Percentiles rank a stretch among this genome's conserved stretches.
Conservation (phyloP, 225 moss, liverwort and hornwort species). For the Marchantia polymorpha region DNA sequence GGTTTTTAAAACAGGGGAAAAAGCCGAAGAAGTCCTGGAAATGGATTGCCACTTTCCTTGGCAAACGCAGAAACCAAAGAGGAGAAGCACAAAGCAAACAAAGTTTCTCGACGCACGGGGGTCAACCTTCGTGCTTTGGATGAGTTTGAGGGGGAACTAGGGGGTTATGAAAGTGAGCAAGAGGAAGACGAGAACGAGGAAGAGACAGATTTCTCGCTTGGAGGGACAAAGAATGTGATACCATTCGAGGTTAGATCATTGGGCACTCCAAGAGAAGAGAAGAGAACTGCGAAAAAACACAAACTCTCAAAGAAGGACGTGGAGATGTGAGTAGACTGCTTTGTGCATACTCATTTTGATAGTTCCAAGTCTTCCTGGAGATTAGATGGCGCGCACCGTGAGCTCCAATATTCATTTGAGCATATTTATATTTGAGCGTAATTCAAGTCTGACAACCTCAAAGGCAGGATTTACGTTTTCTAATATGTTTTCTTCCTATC, state of each 20-base stretch:
- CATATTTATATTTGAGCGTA: no score
- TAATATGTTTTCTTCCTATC: no score
- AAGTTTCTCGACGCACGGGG: conserved; percentile 29
- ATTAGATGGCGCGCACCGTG: background rate
- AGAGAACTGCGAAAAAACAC: conserved; percentile 34
- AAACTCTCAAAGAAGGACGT: conserved; percentile 42
- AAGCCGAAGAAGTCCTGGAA: conserved; percentile 1
- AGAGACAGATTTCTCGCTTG: conserved; percentile 23
- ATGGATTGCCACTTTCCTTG: background rate
- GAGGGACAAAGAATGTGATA: conserved; percentile 11
- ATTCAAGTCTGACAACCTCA: no score
- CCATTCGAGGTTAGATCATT: conserved; percentile 16
- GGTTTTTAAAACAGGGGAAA: conserved; percentile 26
- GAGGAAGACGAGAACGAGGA: conserved; percentile 51
- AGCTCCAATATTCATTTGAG: background rate
- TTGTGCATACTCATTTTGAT: background rate
- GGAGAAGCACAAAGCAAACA: conserved; percentile 19
- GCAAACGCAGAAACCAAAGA: background rate
- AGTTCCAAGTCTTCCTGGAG: no score
- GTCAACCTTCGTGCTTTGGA: conserved; percentile 33
- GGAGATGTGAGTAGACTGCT: conserved; percentile 29
- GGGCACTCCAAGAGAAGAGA: conserved; percentile 14
- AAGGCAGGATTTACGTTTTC: no score
- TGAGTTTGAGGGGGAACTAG: conserved; percentile 39
- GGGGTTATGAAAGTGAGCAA: conserved; percentile 33